Percentiles rank a stretch among this genome's conserved stretches.
Evolutionary conservation across 768 basidiomycete genomes (phyloP).

Genomic region (Boletus subparvulus): DNA sequence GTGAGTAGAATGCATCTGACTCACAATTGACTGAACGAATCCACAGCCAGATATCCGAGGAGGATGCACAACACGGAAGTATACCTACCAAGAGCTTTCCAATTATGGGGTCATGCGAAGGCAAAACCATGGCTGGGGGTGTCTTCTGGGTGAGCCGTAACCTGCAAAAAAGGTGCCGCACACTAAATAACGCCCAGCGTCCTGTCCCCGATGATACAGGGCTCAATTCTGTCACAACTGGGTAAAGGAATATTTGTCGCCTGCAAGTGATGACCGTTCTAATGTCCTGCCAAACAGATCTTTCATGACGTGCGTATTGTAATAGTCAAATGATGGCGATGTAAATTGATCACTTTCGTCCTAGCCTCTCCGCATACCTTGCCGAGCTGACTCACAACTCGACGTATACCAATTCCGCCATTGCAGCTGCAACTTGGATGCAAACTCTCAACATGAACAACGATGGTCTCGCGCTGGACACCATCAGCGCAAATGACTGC

Average conservation of each 20-base stretch:
- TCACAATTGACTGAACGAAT: background rate
- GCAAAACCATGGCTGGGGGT: constrained; percentile 51
- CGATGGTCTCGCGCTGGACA: constrained; percentile 46
- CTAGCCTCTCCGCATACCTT: constrained; percentile 49
- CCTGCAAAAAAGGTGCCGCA: too few relatives aligned
- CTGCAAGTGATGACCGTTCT: background rate
- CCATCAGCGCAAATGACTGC: constrained; percentile 47
- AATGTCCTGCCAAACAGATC: constrained; percentile 25
- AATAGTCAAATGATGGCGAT: background rate
- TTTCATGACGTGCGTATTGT: constrained; percentile 38
- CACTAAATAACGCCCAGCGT: constrained; percentile 30
- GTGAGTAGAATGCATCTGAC: constrained; percentile 29
- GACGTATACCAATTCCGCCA: constrained; percentile 48
- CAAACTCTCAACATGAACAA: constrained; percentile 44
- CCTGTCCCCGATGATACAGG: constrained; percentile 42
- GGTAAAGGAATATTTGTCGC: constrained; percentile 29
- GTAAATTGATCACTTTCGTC: background rate
- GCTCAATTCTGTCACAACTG: constrained; percentile 53
- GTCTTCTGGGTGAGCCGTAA: constrained; percentile 49
- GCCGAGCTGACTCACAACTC: constrained; percentile 44
- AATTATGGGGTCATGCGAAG: constrained; percentile 44
- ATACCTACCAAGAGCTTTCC: constrained; percentile 43
- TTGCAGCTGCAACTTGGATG: constrained; percentile 49
- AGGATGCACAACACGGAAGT: constrained; percentile 37
- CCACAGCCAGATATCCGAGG: constrained; percentile 35